Base-by-base conservation (phyloP, 768 basidiomycete genomes). In the Naganishia antarctica region DNA sequence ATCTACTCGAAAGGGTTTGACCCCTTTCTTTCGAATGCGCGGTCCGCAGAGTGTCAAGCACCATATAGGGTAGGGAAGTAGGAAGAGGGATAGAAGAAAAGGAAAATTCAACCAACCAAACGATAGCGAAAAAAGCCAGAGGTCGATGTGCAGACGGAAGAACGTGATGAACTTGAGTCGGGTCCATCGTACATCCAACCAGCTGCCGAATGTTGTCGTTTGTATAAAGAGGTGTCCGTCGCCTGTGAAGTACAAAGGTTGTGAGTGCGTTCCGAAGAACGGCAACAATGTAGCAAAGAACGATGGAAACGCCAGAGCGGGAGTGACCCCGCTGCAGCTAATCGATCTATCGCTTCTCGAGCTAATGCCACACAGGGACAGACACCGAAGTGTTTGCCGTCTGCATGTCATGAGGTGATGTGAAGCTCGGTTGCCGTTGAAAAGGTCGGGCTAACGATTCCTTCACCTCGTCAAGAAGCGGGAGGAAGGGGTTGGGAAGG, bases 31-130 rank as follows among this genome's bases (percentile, higher is more conserved):
- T 57, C 53, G 87, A 83, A 84, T 63, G 66, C 70, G 68, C 70
- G 72, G 71, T 70, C 68, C 74, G 76, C 91, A 93, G 91, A 93
- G 91, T 94, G 91, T 93, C 84, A 84, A 83, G 83, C 90, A 94
- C 91, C 91, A 75, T 60, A 43, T 12, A 69, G 21, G 48, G 23
- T 59, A 41, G 32, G 50, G 37, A 68, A 47, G 45, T 53, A 50
- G 16, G 47, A 37, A 40, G 23, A 41, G 40, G 49, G 31, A n/a
- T 29, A 21, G 34, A 44, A 60, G 25, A 21, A 25, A 21, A 50
- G 26, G 21, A 37, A 46, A 16, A 59, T 45, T 60, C 6, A 29
- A 23, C 15, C 31, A 11, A 61, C 47, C 37, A 16, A 23, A 8
- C 7, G 28, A 31, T 32, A 16, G 48, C 40, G 15, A 51, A 31